phyloP scores from a whole-genome alignment of 495 filamentous ascomycete species.

The Annulohypoxylon nitens region DNA sequence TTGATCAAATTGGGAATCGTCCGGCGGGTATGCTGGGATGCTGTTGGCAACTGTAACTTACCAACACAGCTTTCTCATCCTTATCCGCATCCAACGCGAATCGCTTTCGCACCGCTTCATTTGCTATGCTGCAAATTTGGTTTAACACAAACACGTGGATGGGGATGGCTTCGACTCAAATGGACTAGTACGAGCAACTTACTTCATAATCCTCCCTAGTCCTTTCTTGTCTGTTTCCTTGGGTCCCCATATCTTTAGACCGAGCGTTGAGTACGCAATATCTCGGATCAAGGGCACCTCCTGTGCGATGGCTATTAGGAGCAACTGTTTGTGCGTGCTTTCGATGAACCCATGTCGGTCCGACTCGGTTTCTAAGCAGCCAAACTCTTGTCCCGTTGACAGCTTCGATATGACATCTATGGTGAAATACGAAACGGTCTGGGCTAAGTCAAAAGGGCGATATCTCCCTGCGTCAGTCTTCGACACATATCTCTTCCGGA shows the following conservation, averaged over 20 bases:
- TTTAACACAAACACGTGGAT: background rate
- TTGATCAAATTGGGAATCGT: conserved; percentile 14
- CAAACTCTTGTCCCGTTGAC: conserved; percentile 72
- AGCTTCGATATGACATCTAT: conserved; percentile 76
- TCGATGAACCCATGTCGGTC: conserved; percentile 70
- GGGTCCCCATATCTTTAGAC: conserved; percentile 42
- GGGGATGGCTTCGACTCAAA: background rate
- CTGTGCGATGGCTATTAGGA: conserved; percentile 54
- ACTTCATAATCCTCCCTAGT: conserved; percentile 65
- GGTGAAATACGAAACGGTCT: conserved; percentile 65
- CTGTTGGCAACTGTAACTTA: conserved; percentile 43
- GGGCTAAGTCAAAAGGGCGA: conserved; percentile 48
- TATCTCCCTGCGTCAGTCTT: conserved; percentile 67
- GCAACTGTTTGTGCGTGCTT: conserved; percentile 63
- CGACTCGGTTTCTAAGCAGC: conserved; percentile 69
- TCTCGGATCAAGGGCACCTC: conserved; percentile 49
- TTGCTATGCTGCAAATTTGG: conserved; percentile 48
- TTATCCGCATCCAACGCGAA: conserved; percentile 41
- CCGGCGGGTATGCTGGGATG: background rate
- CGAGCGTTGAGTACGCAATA: conserved; percentile 39
- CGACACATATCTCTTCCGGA: conserved; percentile 64
- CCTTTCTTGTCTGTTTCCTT: conserved; percentile 39
- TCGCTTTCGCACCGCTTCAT: conserved; percentile 54
- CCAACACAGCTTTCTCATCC: conserved; percentile 56
- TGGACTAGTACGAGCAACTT: background rate